Evolutionary conservation across 257 asterid species (phyloP), one percentile per base, ranked within the genome.

Genomic region (Vinca minor): DNA sequence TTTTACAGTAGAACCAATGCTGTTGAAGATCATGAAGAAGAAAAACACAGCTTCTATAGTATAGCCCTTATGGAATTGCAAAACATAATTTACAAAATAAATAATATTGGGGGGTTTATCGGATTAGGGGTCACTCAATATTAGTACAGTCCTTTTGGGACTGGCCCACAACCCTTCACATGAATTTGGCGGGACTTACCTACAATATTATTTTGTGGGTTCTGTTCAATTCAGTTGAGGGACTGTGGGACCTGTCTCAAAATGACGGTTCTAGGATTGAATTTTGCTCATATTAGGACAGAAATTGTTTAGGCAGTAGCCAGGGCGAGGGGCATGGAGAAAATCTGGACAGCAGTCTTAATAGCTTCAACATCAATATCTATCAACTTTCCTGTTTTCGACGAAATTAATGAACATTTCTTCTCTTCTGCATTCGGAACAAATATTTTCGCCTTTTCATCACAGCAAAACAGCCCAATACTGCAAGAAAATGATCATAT

Each of bases 281-380:
- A n/a, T n/a, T n/a, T n/a, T n/a, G n/a, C n/a, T n/a, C n/a, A n/a
- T n/a, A n/a, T n/a, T n/a, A n/a, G n/a, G n/a, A n/a, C n/a, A n/a
- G n/a, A 34, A 34, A 34, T 34, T 34, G 38, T 23, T 64, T 77
- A 82, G 31, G 69, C 86, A 70, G 82, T 59, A 52, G 84, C 82
- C 72, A 81, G 68, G 47, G 88, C 90, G 65, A 83, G 76, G 15
- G 96, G 91, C 88, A 87, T 47, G 69, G 85, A 54, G 55, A 87
- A 81, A 56, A 85, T 81, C 74, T 85, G 90, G 18, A 82, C 71
- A 42, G 86, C 85, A 5, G 77, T 75, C 77, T 84, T 82, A 8
- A 90, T 83, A 62, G 74, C 87, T 78, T 87, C 90, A 67, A 87
- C 81, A 65, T 90, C 91, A 29, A 90, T 83, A 64, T 85, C 97